Conservation (phyloP, 192 early-diverging fungal species). For the Allomyces javanicus region DNA sequence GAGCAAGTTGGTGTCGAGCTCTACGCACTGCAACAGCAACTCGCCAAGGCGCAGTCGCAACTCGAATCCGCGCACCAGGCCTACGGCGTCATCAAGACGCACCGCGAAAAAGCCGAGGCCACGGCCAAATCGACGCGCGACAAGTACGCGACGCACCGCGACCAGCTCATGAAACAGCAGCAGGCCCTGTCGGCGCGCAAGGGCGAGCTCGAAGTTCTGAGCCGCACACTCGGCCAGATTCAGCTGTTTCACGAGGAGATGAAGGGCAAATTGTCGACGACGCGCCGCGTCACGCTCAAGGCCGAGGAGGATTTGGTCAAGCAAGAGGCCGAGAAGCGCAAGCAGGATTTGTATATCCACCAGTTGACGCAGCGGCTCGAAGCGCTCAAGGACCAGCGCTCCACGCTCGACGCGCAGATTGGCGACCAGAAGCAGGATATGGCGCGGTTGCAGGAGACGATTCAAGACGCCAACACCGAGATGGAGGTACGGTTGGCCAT, state of each 20-base stretch:
- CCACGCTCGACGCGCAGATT: slow-evolving; percentile 29
- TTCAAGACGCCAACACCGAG: slow-evolving; percentile 35
- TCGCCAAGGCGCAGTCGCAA: slow-evolving; percentile 27
- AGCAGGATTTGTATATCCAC: slow-evolving; percentile 43
- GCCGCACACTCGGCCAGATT: slow-evolving; percentile 35
- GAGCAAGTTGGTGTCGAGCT: slow-evolving; percentile 38
- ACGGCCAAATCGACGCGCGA: slow-evolving; percentile 11
- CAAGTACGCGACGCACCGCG: slow-evolving; percentile 27
- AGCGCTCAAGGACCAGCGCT: slow-evolving; percentile 28
- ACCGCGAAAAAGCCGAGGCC: slow-evolving; percentile 29
- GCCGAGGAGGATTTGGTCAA: slow-evolving; percentile 36
- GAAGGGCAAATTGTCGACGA: slow-evolving; percentile 25
- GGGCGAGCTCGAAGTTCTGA: slow-evolving; percentile 32
- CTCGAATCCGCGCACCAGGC: slow-evolving; percentile 29
- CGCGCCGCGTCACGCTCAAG: slow-evolving; percentile 37
- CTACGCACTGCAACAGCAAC: slow-evolving; percentile 34
- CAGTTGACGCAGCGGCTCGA: slow-evolving; percentile 30
- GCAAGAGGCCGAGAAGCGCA: slow-evolving; percentile 38
- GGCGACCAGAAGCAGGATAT: slow-evolving; percentile 34
- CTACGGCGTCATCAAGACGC: slow-evolving; percentile 18
- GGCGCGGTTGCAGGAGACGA: slow-evolving; percentile 27
- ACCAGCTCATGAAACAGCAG: slow-evolving; percentile 8
- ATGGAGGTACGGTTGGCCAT: slow-evolving; percentile 22
- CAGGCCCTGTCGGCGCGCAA: slow-evolving; percentile 30
- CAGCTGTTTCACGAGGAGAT: slow-evolving; percentile 41